phyloP scores from a whole-genome alignment of 2,329 filamentous ascomycete genomes.

The Cordyceps cateniannulata region DNA sequence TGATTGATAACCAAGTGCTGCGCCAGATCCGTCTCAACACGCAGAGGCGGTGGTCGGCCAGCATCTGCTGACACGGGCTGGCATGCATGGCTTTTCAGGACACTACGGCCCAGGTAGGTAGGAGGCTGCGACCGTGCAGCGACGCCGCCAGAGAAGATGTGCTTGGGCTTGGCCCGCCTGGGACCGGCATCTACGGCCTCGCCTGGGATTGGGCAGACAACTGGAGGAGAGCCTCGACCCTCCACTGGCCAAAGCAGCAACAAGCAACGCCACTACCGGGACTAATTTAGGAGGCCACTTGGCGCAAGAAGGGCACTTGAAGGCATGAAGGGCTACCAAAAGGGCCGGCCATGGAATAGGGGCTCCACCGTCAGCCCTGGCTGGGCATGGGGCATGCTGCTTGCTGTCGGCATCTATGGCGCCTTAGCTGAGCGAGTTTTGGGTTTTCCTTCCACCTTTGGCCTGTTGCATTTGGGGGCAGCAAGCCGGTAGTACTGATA shows the following conservation, averaged over 20 bases:
- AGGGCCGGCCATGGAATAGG: neutral
- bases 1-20: neutral
- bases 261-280: neutral
- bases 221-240: neutral
- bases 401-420: neutral
- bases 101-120: neutral
- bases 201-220: neutral
- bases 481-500: neutral
- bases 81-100: neutral
- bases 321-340: neutral
- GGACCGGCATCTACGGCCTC: neutral
- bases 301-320: neutral
- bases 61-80: neutral
- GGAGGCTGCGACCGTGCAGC: neutral
- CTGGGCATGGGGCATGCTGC: neutral
- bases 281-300: no score
- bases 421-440: neutral
- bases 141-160: neutral
- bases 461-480: neutral
- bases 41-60: neutral
- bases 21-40: neutral
- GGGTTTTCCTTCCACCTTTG: neutral
- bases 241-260: neutral
- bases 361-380: slow-evolving; percentile 11
- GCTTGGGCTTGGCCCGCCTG: neutral